These are phyloP conservation scores for Fusarium verticillioides DNA, from an alignment of 2,329 filamentous ascomycete species.

Conservation along the genomic window DNA sequence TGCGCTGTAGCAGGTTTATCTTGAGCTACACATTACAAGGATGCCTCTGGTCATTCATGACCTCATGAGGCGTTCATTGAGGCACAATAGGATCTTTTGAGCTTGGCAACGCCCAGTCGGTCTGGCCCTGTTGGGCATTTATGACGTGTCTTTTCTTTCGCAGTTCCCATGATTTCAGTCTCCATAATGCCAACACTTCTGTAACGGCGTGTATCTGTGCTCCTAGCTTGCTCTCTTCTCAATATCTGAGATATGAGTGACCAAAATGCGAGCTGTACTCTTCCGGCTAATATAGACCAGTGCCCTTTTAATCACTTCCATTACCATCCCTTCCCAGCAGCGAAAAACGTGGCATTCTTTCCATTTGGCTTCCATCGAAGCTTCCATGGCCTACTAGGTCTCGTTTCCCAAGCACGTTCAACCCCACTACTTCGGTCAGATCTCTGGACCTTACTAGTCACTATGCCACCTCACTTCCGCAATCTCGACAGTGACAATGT, in stretches of 20 bases:
- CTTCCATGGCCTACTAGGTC: background rate
- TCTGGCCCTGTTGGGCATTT: background rate
- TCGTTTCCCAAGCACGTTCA: background rate
- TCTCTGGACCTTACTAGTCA: too few species aligned
- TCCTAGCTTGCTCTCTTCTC: background rate
- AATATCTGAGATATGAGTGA: background rate
- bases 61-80: background rate
- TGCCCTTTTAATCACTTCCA: background rate
- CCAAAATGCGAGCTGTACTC: background rate
- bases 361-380: background rate
- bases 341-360: background rate
- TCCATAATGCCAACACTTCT: background rate
- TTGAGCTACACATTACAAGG: fast-evolving
- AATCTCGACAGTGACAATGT: background rate
- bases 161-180: background rate
- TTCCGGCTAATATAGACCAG: background rate
- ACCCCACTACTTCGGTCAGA: fast-evolving
- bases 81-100: background rate
- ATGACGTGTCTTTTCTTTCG: background rate
- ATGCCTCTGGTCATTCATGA: background rate
- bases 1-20: background rate
- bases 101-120: background rate
- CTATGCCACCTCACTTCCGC: background rate
- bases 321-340: background rate
- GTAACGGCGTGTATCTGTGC: background rate